Conservation (phyloP, 306 rosid genomes). For the Acacia acuminata region DNA sequence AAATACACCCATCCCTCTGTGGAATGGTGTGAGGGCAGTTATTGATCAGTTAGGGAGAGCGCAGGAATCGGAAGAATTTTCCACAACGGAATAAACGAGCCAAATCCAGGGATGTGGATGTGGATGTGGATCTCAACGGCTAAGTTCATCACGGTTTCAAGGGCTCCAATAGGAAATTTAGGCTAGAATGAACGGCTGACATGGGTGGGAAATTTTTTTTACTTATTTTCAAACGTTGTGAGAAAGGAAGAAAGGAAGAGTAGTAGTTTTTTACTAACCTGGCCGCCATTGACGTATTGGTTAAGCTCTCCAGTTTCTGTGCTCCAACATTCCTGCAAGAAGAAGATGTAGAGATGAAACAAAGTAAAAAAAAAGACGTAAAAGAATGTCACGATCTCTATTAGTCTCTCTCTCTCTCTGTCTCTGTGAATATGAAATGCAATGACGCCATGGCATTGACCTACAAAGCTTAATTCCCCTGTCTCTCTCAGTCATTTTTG, state of each 20-base stretch:
- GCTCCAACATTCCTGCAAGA: conserved; percentile 51
- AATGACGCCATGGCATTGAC: conserved; percentile 6
- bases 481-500: not conserved
- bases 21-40: not conserved
- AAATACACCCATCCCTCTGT: not conserved
- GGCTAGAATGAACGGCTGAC: conserved; percentile 38
- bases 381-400: not conserved
- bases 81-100: conserved; percentile 70
- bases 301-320: conserved; percentile 61
- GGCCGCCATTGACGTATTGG: conserved; percentile 75
- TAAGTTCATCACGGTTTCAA: conserved; percentile 19
- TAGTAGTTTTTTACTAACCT: conserved; percentile 45
- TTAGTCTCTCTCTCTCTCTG: not conserved
- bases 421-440: not conserved
- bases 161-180: not conserved
- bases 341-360: not conserved
- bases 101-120: conserved; percentile 58
- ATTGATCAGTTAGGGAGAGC: not conserved
- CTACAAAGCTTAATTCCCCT: not conserved
- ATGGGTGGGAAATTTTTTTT: not conserved
- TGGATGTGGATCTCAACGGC: conserved; percentile 61
- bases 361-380: not conserved
- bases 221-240: not conserved
- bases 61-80: conserved; percentile 53
- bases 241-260: not conserved